These are phyloP conservation scores for Hippophae rhamnoides DNA, from an alignment of 306 rosid genomes.

Conservation along the genomic window DNA sequence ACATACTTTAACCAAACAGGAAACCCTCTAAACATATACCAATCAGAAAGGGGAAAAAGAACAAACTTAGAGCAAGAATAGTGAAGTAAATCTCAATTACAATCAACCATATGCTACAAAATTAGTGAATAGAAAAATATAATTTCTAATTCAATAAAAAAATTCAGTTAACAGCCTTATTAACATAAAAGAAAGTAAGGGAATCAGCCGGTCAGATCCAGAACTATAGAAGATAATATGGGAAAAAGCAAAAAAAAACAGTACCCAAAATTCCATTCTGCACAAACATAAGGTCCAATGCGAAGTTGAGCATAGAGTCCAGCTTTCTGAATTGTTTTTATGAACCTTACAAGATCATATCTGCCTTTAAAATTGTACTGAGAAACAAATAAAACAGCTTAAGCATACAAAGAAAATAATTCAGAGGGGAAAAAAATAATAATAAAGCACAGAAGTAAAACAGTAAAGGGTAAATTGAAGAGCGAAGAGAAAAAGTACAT, in stretches of 20 bases:
- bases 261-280: constrained; percentile 99
- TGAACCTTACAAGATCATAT: constrained; percentile 76
- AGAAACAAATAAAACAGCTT: constrained; percentile 20
- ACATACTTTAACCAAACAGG: constrained; percentile 99
- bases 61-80: background rate
- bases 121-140: background rate
- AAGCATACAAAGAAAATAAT: constrained; percentile 6
- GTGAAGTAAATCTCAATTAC: background rate
- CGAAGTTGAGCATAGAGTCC: constrained; percentile 90
- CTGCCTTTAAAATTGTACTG: constrained; percentile 96
- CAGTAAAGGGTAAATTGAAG: constrained; percentile 2
- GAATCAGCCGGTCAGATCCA: background rate
- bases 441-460: constrained; percentile 1
- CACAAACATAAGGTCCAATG: constrained; percentile 99
- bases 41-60: background rate
- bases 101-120: background rate
- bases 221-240: constrained; percentile 2
- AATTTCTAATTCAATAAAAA: background rate
- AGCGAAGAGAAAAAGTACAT: constrained; percentile 40
- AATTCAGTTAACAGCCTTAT: background rate
- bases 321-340: constrained; percentile 79
- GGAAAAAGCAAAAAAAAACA: constrained; percentile 1
- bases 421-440: background rate
- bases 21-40: constrained; percentile 65
- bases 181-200: background rate